phyloP scores from a whole-genome alignment of 805 yeast species.

The Saccharomycopsis fodiens region DNA sequence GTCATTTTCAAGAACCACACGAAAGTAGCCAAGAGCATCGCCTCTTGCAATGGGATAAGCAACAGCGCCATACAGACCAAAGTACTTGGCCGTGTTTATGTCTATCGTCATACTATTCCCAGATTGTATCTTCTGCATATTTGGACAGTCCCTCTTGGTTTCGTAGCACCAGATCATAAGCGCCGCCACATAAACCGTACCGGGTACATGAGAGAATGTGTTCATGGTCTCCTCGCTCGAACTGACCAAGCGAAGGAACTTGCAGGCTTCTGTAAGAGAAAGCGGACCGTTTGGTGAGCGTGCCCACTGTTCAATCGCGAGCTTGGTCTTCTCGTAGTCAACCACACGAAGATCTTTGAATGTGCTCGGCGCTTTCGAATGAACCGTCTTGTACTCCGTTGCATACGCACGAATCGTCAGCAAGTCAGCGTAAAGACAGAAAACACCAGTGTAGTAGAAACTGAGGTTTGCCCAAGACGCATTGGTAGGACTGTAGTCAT shows the following conservation, averaged over 20 bases:
- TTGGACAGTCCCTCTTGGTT: conserved; percentile 11
- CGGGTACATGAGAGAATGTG: conserved; percentile 25
- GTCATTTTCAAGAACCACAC: conserved; percentile 1
- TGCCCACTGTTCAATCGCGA: conserved; percentile 24
- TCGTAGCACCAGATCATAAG: conserved; percentile 23
- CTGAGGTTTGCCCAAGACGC: conserved; percentile 30
- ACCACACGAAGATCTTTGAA: conserved; percentile 17
- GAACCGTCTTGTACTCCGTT: conserved; percentile 6
- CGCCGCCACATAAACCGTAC: conserved; percentile 20
- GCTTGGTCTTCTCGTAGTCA: conserved; percentile 20
- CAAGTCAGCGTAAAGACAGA: conserved; percentile 26
- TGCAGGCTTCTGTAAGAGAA: conserved; percentile 25
- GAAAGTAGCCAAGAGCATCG: conserved; percentile 9
- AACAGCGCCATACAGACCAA: conserved; percentile 1
- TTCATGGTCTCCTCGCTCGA: conserved; percentile 23
- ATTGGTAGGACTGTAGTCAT: conserved; percentile 29
- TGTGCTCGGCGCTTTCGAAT: conserved; percentile 3
- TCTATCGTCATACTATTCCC: background rate
- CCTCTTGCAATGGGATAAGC: conserved; percentile 1
- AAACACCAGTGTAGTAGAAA: conserved; percentile 24
- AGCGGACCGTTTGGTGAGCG: conserved; percentile 25
- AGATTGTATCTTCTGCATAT: background rate
- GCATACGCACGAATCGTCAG: conserved; percentile 20
- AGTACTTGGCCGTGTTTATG: conserved; percentile 3
- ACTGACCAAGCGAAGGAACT: conserved; percentile 25